phyloP scores from a whole-genome alignment of 129 eudicot species.

The Artemisia annua region DNA sequence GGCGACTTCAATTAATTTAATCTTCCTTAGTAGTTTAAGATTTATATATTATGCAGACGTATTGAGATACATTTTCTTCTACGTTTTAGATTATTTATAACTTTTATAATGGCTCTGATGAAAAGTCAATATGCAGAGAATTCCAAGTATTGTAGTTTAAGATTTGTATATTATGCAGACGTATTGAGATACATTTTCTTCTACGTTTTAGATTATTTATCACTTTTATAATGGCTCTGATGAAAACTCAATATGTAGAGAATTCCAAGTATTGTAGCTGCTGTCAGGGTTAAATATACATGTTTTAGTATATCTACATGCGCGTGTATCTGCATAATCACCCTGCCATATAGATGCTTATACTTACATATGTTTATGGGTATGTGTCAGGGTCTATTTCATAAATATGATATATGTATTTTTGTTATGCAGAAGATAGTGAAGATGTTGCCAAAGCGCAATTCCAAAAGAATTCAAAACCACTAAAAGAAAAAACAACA shows the following conservation, averaged over 20 bases:
- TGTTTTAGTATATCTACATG: not conserved
- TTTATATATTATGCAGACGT: too few species aligned
- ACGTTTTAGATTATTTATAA: not conserved
- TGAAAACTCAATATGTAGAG: conserved; percentile 15
- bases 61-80: not conserved
- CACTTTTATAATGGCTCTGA: not conserved
- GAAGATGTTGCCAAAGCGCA: conserved; percentile 37
- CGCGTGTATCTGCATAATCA: not conserved
- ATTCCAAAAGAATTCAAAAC: conserved; percentile 42
- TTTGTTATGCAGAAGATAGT: conserved; percentile 39
- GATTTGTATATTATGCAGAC: too few species aligned
- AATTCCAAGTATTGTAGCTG: conserved; percentile 13
- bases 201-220: not conserved
- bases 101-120: not conserved
- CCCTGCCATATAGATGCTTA: not conserved
- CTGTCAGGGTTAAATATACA: not conserved
- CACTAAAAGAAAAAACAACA: conserved; percentile 66
- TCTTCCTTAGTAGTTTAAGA: too few species aligned
- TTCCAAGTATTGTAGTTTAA: too few species aligned
- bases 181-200: too few species aligned
- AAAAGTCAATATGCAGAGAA: conserved; percentile 8
- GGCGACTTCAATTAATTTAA: too few species aligned
- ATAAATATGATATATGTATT: not conserved
- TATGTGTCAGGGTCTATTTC: not conserved
- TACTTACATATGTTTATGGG: not conserved